Evolutionary conservation across 2,329 filamentous ascomycete genomes (phyloP).

Genomic region (Lachnellula subtilissima): DNA sequence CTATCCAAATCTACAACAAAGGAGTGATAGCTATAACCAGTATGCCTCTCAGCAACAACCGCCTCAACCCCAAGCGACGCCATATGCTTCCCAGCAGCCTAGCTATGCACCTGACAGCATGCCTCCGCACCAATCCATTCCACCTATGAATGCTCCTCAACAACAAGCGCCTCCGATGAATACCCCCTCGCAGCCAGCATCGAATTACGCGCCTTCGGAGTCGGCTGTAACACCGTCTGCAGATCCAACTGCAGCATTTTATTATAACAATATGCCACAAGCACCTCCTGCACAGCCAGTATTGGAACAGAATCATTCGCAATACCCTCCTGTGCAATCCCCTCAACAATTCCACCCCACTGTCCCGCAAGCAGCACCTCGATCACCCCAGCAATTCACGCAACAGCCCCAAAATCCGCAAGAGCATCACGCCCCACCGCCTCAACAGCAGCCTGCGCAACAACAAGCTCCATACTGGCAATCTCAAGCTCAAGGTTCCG

Average conservation of each 20-base stretch:
- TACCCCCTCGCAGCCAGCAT: slow-evolving; percentile 32
- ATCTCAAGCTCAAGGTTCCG: slow-evolving; percentile 38
- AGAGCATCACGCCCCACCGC: slow-evolving; percentile 20
- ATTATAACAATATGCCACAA: slow-evolving; percentile 47
- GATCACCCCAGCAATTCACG: slow-evolving; percentile 22
- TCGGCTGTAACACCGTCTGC: slow-evolving; percentile 34
- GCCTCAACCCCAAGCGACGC: slow-evolving; percentile 36
- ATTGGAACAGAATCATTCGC: slow-evolving; percentile 31
- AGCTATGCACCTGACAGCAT: slow-evolving; percentile 11
- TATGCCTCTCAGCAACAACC: slow-evolving; percentile 38
- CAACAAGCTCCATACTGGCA: slow-evolving; percentile 48
- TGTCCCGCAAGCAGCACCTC: slow-evolving; percentile 15
- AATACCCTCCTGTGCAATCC: slow-evolving; percentile 34
- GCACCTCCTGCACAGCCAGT: slow-evolving; percentile 37
- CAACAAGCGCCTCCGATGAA: slow-evolving; percentile 12
- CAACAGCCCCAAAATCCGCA: slow-evolving; percentile 28
- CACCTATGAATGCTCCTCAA: slow-evolving; percentile 25
- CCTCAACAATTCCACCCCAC: slow-evolving; percentile 30
- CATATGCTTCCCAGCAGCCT: slow-evolving; percentile 24
- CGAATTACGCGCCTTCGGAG: slow-evolving; percentile 32
- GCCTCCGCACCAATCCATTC: slow-evolving; percentile 24
- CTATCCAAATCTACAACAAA: slow-evolving; percentile 20
- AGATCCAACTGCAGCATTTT: slow-evolving; percentile 55
- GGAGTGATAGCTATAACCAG: slow-evolving; percentile 21
- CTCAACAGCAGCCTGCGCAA: slow-evolving; percentile 31